phyloP scores from a whole-genome alignment of 768 basidiomycete genomes.

The Kwoniella mangroviensis region DNA sequence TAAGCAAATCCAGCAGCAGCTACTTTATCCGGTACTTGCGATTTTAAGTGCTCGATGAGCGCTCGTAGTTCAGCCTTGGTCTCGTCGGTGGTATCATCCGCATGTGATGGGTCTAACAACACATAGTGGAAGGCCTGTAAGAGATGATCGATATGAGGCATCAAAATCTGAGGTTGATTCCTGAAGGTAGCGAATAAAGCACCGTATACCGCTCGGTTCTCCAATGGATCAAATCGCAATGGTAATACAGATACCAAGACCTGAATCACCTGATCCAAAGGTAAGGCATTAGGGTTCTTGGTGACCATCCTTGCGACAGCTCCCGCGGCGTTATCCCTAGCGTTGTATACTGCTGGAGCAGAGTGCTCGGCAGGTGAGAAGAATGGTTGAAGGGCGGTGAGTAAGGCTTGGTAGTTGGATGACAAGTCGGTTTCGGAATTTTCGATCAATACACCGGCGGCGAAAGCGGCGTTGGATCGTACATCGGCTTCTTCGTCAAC shows the following conservation, averaged over 20 bases:
- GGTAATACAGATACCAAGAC: conserved; percentile 81
- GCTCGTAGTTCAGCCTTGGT: conserved; percentile 75
- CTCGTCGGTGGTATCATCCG: conserved; percentile 81
- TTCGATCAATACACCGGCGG: conserved; percentile 86
- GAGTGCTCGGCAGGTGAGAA: conserved; percentile 72
- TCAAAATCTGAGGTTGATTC: conserved; percentile 70
- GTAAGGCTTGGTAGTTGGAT: conserved; percentile 76
- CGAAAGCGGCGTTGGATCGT: conserved; percentile 94
- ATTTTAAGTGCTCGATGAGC: conserved; percentile 73
- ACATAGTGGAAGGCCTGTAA: conserved; percentile 79
- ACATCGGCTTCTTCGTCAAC: conserved; percentile 88
- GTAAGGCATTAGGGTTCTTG: conserved; percentile 76
- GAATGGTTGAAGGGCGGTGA: conserved; percentile 77
- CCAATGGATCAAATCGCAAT: conserved; percentile 82
- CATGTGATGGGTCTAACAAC: conserved; percentile 69
- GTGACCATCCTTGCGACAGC: conserved; percentile 85
- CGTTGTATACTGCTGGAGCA: conserved; percentile 72
- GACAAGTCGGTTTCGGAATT: conserved; percentile 80
- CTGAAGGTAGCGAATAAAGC: conserved; percentile 87
- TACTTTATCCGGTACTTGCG: conserved; percentile 75
- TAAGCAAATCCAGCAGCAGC: conserved; percentile 69
- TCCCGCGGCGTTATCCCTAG: conserved; percentile 95
- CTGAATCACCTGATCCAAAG: conserved; percentile 73
- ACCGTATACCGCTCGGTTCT: conserved; percentile 86
- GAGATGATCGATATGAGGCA: conserved; percentile 76